Conservation (phyloP, 441 rosid genomes). For the Melastoma candidum region DNA sequence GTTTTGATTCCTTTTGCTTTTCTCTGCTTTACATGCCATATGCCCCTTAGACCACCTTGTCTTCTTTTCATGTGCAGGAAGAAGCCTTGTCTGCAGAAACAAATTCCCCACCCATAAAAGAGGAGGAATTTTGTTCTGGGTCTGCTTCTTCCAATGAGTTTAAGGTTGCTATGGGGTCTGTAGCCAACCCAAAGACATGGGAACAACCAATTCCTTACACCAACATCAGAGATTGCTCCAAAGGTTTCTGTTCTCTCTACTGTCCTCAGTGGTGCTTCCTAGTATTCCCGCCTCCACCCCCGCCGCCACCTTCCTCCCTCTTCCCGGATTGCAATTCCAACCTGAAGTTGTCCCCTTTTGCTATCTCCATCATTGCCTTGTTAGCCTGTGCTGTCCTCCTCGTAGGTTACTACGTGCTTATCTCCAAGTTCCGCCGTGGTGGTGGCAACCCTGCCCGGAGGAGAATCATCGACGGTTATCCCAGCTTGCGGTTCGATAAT, state of each 20-base stretch:
- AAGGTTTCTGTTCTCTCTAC: conserved; percentile 50
- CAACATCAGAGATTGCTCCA: conserved; percentile 62
- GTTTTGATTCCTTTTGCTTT: conserved; percentile 1
- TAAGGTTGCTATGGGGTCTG: conserved; percentile 32
- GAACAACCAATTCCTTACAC: conserved; percentile 26
- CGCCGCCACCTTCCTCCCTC: conserved; percentile 22
- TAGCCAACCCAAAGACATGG: conserved; percentile 35
- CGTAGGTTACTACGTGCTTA: conserved; percentile 55
- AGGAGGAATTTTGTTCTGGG: no score
- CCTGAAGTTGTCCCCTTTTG: conserved; percentile 62
- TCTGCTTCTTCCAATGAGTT: not conserved
- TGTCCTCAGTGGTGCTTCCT: conserved; percentile 36
- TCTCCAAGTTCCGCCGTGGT: conserved; percentile 47
- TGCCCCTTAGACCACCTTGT: conserved; percentile 2
- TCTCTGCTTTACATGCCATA: conserved; percentile 3
- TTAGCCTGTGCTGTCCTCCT: conserved; percentile 71
- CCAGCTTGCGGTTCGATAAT: conserved; percentile 27
- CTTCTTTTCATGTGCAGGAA: not conserved
- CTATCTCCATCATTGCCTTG: conserved; percentile 64
- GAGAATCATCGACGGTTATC: conserved; percentile 18
- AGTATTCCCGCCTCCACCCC: conserved; percentile 45
- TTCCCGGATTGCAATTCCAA: conserved; percentile 36
- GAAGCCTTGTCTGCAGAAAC: no score
- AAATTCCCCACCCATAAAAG: no score
- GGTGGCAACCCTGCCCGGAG: conserved; percentile 17